Evolutionary conservation across 176 grass and related monocot species (phyloP), one percentile per base, ranked within the genome.

Genomic region (Carex parvula): DNA sequence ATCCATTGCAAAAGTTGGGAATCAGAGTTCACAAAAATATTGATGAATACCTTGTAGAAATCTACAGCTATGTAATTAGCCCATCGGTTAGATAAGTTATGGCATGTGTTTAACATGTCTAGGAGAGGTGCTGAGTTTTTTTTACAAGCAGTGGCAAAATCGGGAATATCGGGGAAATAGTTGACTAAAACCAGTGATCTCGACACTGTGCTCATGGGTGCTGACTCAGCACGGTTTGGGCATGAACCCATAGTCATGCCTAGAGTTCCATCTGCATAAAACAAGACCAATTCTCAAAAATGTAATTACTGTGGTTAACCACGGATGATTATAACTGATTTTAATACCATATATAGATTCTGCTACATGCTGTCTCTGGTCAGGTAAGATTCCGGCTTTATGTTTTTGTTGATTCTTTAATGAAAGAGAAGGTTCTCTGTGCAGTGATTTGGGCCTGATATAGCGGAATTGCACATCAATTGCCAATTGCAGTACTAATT

Each of bases 41-140:
- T 64, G 2, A n/a, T 86, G 22, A 8, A 7, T 14, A 91, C 96
- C 96, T 89, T 92, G 81, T 98, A 98, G 74, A 87, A 95, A 48
- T 98, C 96, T 1, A 98, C 96, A 54, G 96, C 91, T 84, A 98
- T 89, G 79, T 85, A 98, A 87, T 98, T 98, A 4, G 96, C 1
- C 92, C 92, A 98, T 4, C 91, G 88, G 74, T 76, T 81, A 6
- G 81, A 91, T 0, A 89, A 46, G 48, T n/a, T 83, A 79, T 88
- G 91, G 86, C 96, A 93, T 12, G 84, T 64, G 70, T 80, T 42
- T 55, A 95, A 42, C 89, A 89, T 90, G 89, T 69, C 83, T 75
- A 89, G 30, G 16, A 98, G 96, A 46, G 22, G 85, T 0, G 80
- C 89, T 5, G 91, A 95, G 85, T 93, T 98, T 54, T 93, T 62